Base-by-base conservation (phyloP, 2,329 filamentous ascomycete species). In the Dactylonectria estremocensis region DNA sequence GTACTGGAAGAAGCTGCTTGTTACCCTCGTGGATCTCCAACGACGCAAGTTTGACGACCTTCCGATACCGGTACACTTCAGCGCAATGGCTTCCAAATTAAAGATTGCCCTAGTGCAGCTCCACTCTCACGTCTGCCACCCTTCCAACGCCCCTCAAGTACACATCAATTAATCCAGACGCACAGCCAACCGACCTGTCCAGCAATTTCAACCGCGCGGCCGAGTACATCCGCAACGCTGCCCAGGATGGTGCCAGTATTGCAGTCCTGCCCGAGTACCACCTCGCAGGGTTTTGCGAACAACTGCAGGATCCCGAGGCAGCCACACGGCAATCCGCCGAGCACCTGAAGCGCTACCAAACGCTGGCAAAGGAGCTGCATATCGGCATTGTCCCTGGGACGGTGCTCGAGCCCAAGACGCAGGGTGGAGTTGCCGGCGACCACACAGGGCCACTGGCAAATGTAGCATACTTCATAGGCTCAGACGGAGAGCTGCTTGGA, bases 21-120 rank as follows among this genome's bases (percentile, higher is more conserved):
- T 35, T 35, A 35, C 33, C 33, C 33, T 35, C 33, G 33, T 35
- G 33, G 33, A 35, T 35, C 33, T 35, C 33, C 33, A 35, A 35
- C 33, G 33, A 35, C 33, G 33, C 33, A 35, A 35, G 33, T 35
- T 35, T 35, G 33, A 35, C 33, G 33, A 35, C 33, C 33, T 35
- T n/a, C n/a, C n/a, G n/a, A n/a, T n/a, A n/a, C 33, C 33, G 33
- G 13, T 35, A 35, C 33, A 35, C 33, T 35, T 35, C 33, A 35
- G 33, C 33, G 33, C 33, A 35, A 49, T 49, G 46, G 46, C 46
- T 11, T 22, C n/a, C 46, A 49, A 20, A 22, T 20, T 49, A 49
- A 49, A 49, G 46, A 22, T 49, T 49, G 46, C 46, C 18, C n/a
- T 49, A 20, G 46, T 49, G 46, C 46, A 49, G 46, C 46, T 49